Evolutionary conservation across 768 basidiomycete species (phyloP).

Genomic region (Myochromella boudieri): DNA sequence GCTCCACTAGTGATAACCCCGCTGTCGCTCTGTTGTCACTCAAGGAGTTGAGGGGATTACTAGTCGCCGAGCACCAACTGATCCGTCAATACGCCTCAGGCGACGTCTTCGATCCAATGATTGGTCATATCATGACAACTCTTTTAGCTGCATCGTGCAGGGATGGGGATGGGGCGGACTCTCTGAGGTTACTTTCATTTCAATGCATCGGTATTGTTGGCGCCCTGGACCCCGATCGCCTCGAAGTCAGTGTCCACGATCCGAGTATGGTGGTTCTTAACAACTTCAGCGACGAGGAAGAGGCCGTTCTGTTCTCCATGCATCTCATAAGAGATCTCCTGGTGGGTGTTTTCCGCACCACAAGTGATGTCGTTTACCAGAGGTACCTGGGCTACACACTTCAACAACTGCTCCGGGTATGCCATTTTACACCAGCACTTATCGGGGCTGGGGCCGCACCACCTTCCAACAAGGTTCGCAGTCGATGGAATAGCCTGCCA

Average conservation of each 20-base stretch:
- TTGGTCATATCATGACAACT: constrained; percentile 65
- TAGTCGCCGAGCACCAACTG: constrained; percentile 49
- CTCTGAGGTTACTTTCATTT: constrained; percentile 69
- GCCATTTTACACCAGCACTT: constrained; percentile 80
- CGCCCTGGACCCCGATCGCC: constrained; percentile 93
- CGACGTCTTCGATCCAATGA: constrained; percentile 78
- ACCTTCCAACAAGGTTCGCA: constrained; percentile 64
- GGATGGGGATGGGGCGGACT: constrained; percentile 75
- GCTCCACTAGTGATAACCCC: constrained; percentile 75
- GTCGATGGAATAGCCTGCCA: constrained; percentile 77
- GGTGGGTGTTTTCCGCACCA: constrained; percentile 87
- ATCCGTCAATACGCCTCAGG: constrained; percentile 71
- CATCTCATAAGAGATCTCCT: constrained; percentile 86
- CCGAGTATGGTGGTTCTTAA: constrained; percentile 68
- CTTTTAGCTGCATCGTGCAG: constrained; percentile 72
- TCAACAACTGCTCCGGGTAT: constrained; percentile 86
- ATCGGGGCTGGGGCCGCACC: constrained; percentile 54
- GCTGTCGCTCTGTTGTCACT: constrained; percentile 75
- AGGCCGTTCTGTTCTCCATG: constrained; percentile 76
- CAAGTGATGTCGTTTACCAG: constrained; percentile 93
- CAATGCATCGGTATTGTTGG: constrained; percentile 92
- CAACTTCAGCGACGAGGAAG: constrained; percentile 80
- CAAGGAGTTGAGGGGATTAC: constrained; percentile 69
- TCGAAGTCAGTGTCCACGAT: constrained; percentile 61
- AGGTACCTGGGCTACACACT: constrained; percentile 86